These are phyloP conservation scores for Colletotrichum tamarilloi DNA, from an alignment of 2,329 filamentous ascomycete species.

Conservation along the genomic window DNA sequence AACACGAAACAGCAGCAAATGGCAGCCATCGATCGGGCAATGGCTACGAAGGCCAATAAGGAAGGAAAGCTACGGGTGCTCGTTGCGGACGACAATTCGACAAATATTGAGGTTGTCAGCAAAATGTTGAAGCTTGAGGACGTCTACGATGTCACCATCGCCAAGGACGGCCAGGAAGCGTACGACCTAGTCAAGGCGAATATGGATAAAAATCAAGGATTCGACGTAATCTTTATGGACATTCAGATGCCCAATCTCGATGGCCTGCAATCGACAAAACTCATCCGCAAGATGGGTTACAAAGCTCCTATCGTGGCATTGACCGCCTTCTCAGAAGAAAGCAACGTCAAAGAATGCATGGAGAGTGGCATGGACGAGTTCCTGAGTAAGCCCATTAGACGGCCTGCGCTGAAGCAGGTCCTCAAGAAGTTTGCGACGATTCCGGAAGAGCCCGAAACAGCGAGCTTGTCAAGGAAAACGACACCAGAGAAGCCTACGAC, in stretches of 20 bases:
- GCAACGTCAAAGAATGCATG: slow-evolving; percentile 86
- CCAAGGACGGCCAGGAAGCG: slow-evolving; percentile 87
- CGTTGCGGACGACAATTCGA: slow-evolving; percentile 79
- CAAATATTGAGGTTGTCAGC: slow-evolving; percentile 69
- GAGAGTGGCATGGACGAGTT: slow-evolving; percentile 95
- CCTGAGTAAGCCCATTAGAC: slow-evolving; percentile 78
- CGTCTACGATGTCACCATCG: slow-evolving; percentile 88
- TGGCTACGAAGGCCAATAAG: slow-evolving; percentile 67
- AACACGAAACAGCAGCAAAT: slow-evolving; percentile 70
- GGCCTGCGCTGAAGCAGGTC: slow-evolving; percentile 88
- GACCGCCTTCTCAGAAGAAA: slow-evolving; percentile 91
- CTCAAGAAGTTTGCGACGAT: slow-evolving; percentile 87
- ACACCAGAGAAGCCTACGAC: slow-evolving; percentile 40
- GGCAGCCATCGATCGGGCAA: slow-evolving; percentile 72
- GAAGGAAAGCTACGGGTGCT: slow-evolving; percentile 79
- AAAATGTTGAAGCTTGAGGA: slow-evolving; percentile 80
- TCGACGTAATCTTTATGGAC: slow-evolving; percentile 96
- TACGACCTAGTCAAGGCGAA: slow-evolving; percentile 86
- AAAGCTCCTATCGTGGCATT: slow-evolving; percentile 89
- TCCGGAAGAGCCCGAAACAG: slow-evolving; percentile 71
- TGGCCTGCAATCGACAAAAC: slow-evolving; percentile 84
- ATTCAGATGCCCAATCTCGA: slow-evolving; percentile 96
- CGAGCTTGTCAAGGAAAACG: slow-evolving; percentile 46
- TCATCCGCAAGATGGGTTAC: slow-evolving; percentile 90
- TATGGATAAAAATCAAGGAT: slow-evolving; percentile 78